These are phyloP conservation scores for Penicillium pancosmium DNA, from an alignment of 495 filamentous ascomycete species.

Conservation along the genomic window DNA sequence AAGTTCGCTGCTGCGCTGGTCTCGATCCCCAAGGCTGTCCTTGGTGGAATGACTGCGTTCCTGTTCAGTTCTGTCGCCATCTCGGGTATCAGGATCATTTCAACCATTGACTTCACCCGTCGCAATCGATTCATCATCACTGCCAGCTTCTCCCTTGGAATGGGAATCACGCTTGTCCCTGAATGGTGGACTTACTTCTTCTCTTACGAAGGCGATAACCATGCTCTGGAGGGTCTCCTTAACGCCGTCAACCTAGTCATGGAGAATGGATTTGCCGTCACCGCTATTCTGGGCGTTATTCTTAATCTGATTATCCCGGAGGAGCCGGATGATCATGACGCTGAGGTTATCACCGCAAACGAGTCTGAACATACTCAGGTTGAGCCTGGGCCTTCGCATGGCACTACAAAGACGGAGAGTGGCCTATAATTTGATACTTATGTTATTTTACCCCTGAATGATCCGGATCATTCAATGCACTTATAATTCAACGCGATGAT, in stretches of 20 bases:
- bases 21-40: conserved; percentile 75
- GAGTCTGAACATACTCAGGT: conserved; percentile 18
- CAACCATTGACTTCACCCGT: conserved; percentile 75
- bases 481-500: background rate
- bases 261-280: conserved; percentile 68
- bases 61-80: conserved; percentile 83
- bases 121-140: conserved; percentile 90
- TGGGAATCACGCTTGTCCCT: conserved; percentile 81
- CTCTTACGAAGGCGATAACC: conserved; percentile 70
- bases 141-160: conserved; percentile 73
- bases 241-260: conserved; percentile 82
- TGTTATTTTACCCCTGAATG: background rate
- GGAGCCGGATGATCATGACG: conserved; percentile 65
- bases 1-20: conserved; percentile 91
- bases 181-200: conserved; percentile 78
- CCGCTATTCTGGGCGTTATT: conserved; percentile 69
- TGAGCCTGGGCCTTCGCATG: conserved; percentile 2
- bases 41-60: conserved; percentile 95
- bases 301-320: conserved; percentile 74
- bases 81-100: conserved; percentile 84
- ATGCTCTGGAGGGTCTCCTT: conserved; percentile 72
- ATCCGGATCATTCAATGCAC: background rate
- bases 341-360: conserved; percentile 28
- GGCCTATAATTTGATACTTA: background rate
- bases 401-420: background rate